phyloP scores from a whole-genome alignment of 805 yeast species.

The Ogataea saltuana region DNA sequence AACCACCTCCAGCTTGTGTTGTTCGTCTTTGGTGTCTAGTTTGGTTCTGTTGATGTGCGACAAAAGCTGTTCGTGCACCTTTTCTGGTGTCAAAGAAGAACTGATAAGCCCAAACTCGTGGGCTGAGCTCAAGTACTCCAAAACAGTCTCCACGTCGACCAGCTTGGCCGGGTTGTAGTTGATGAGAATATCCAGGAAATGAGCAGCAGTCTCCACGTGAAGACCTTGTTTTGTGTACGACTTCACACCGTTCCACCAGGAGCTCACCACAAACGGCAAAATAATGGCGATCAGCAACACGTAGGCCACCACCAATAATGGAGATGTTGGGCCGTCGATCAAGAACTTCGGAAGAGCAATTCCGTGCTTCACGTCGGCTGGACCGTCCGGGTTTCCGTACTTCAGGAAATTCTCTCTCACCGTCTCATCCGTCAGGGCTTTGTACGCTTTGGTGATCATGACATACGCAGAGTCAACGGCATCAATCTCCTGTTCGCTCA shows the following conservation, averaged over 20 bases:
- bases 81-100: constrained; percentile 42
- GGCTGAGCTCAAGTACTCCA: constrained; percentile 63
- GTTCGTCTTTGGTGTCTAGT: constrained; percentile 37
- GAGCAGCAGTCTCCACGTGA: constrained; percentile 79
- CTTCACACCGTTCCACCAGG: constrained; percentile 88
- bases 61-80: constrained; percentile 52
- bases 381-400: constrained; percentile 98
- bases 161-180: constrained; percentile 73
- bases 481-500: constrained; percentile 54
- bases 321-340: constrained; percentile 76
- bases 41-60: constrained; percentile 59
- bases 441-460: constrained; percentile 85
- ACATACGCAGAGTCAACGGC: constrained; percentile 76
- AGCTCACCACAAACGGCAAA: constrained; percentile 77
- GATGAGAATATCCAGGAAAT: constrained; percentile 67
- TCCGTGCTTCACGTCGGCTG: constrained; percentile 86
- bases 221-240: constrained; percentile 80
- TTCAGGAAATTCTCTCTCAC: constrained; percentile 77
- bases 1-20: constrained; percentile 54
- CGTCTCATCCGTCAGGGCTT: constrained; percentile 88
- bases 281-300: constrained; percentile 71
- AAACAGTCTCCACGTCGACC: constrained; percentile 56
- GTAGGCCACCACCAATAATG: constrained; percentile 62
- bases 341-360: constrained; percentile 92
- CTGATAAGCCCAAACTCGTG: constrained; percentile 57